Evolutionary conservation across 352 stramenopile species (phyloP).

Genomic region (Globisporangium camurandrum): DNA sequence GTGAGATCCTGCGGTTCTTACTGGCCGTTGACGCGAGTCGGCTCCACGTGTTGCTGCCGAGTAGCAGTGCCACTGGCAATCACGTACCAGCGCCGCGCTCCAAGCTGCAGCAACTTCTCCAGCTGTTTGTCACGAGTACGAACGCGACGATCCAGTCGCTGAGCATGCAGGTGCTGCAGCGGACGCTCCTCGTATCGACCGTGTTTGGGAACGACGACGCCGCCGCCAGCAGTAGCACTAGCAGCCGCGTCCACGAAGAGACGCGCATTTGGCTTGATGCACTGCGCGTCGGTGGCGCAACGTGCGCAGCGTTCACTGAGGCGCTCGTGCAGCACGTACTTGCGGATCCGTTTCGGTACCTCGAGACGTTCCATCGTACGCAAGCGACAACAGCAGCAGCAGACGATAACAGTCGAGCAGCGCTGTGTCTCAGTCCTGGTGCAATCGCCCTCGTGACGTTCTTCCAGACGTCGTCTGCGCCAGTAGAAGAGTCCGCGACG

Average conservation of each 20-base stretch:
- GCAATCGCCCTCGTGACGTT: slow-evolving; percentile 46
- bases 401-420: not conserved
- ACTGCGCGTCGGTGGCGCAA: slow-evolving; percentile 26
- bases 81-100: slow-evolving; percentile 20
- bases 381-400: slow-evolving; percentile 2
- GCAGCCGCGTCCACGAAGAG: slow-evolving; percentile 33
- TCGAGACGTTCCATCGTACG: slow-evolving; percentile 20
- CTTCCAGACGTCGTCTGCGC: too few relatives aligned
- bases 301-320: slow-evolving; percentile 41
- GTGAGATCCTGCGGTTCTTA: slow-evolving; percentile 67
- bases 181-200: slow-evolving; percentile 40
- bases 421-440: slow-evolving; percentile 30
- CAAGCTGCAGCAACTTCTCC: slow-evolving; percentile 64
- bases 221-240: not conserved
- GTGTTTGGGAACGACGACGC: slow-evolving; percentile 40
- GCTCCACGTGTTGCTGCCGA: slow-evolving; percentile 45
- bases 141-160: slow-evolving; percentile 33
- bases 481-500: too few relatives aligned
- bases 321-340: slow-evolving; percentile 31
- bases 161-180: slow-evolving; percentile 36
- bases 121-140: slow-evolving; percentile 35
- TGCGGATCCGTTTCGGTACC: slow-evolving; percentile 40
- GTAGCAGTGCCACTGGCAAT: slow-evolving; percentile 3
- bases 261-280: slow-evolving; percentile 62
- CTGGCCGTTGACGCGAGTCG: slow-evolving; percentile 45